Percentiles rank a stretch among this genome's conserved stretches.
Conservation (phyloP, 495 filamentous ascomycete genomes). For the Xylaria palmicola region DNA sequence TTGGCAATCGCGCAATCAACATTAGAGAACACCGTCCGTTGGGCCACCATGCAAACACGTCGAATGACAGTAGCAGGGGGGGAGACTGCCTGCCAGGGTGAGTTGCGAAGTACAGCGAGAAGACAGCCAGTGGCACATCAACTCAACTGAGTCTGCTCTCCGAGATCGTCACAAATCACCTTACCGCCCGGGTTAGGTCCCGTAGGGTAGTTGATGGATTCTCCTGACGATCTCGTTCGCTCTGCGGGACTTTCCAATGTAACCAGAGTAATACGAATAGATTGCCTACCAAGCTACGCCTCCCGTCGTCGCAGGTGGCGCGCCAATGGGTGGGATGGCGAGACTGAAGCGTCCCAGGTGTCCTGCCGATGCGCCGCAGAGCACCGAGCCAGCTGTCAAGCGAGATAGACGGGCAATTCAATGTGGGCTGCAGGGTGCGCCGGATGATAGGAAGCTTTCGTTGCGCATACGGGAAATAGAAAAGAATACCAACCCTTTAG, state of each 20-base stretch:
- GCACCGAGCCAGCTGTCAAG: not conserved
- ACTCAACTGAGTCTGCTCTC: not conserved
- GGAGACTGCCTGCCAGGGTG: not conserved
- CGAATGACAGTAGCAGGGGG: not conserved
- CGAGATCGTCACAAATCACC: not conserved
- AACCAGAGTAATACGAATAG: not conserved
- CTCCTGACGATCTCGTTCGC: conserved; percentile 6
- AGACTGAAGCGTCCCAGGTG: not conserved
- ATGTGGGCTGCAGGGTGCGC: not conserved
- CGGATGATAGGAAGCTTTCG: conserved; percentile 9
- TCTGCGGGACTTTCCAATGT: conserved; percentile 5
- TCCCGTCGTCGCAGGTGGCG: not conserved
- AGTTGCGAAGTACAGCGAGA: not conserved
- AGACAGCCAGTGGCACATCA: not conserved
- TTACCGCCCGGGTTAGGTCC: not conserved
- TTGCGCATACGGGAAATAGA: conserved; percentile 4
- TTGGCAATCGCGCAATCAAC: not conserved
- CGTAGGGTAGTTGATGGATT: not conserved
- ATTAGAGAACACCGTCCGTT: not conserved
- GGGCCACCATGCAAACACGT: conserved; percentile 1
- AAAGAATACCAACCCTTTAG: conserved; percentile 5
- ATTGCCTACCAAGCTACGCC: conserved; percentile 3
- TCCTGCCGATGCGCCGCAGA: conserved; percentile 9
- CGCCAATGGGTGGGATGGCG: conserved; percentile 3
- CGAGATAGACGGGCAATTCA: not conserved